Conservation (phyloP, 805 yeast species). For the Sugiyamaella lignohabitans region DNA sequence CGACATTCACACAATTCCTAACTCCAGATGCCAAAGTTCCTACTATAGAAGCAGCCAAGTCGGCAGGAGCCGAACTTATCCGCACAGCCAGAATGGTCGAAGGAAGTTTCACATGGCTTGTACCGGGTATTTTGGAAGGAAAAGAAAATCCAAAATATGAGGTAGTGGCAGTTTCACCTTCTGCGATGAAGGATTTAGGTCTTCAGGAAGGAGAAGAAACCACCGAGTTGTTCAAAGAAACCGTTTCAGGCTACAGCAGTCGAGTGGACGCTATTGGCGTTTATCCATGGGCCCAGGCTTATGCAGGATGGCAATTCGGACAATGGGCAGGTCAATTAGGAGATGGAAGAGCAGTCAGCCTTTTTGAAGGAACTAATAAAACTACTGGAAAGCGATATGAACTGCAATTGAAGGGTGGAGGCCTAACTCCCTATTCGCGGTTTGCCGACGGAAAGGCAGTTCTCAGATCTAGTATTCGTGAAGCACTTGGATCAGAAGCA, state of each 20-base stretch:
- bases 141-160: conserved; percentile 41
- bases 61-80: conserved; percentile 32
- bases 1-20: conserved; percentile 30
- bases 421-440: conserved; percentile 84
- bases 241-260: conserved; percentile 57
- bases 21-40: conserved; percentile 37
- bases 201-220: conserved; percentile 36
- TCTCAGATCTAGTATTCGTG: conserved; percentile 78
- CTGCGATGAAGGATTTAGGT: conserved; percentile 58
- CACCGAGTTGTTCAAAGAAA: conserved; percentile 43
- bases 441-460: conserved; percentile 98
- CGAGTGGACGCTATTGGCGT: conserved; percentile 31
- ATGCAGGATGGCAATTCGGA: conserved; percentile 97
- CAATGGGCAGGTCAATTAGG: conserved; percentile 96
- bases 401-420: conserved; percentile 86
- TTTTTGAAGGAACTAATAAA: conserved; percentile 59
- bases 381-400: conserved; percentile 44
- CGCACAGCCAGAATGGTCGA: conserved; percentile 47
- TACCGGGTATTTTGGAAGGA: conserved; percentile 41
- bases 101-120: conserved; percentile 68
- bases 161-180: conserved; percentile 51
- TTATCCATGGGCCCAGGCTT: conserved; percentile 82
- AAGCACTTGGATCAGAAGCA: conserved; percentile 78
- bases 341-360: conserved; percentile 83
- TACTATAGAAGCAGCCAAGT: conserved; percentile 31